Evolutionary conservation across 371 early-diverging fungal species (phyloP).

Genomic region (Basidiobolus heterosporus): DNA sequence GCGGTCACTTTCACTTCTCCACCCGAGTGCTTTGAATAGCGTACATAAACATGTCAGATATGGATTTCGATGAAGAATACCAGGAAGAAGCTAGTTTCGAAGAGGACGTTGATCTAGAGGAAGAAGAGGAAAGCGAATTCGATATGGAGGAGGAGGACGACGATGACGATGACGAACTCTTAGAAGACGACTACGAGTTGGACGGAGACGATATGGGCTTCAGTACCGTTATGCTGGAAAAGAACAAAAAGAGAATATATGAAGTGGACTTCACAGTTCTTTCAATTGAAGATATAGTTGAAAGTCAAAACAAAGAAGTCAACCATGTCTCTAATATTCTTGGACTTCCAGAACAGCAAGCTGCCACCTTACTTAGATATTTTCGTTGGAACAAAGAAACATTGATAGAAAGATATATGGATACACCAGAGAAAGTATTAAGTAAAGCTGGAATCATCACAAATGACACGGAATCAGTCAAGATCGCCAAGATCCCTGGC

Average conservation of each 20-base stretch:
- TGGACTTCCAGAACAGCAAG: constrained; percentile 39
- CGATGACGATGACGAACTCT: constrained; percentile 17
- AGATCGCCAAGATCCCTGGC: constrained; percentile 11
- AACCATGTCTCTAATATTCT: constrained; percentile 37
- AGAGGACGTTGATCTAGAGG: not conserved
- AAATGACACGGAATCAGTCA: constrained; percentile 8
- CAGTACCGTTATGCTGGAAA: constrained; percentile 14
- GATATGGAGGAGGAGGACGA: constrained; percentile 21
- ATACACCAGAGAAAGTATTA: constrained; percentile 46
- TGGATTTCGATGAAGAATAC: too few relatives aligned
- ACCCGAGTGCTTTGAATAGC: too few relatives aligned
- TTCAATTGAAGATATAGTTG: constrained; percentile 23
- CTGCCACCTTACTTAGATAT: constrained; percentile 51
- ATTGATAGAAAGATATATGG: constrained; percentile 77
- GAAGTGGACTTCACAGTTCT: constrained; percentile 51
- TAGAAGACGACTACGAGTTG: constrained; percentile 16
- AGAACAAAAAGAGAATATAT: constrained; percentile 28
- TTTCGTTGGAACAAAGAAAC: constrained; percentile 88
- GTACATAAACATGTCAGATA: too few relatives aligned
- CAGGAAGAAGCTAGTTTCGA: not conserved
- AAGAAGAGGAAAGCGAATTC: constrained; percentile 7
- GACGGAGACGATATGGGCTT: constrained; percentile 9
- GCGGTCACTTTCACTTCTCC: too few relatives aligned
- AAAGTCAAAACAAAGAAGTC: constrained; percentile 28
- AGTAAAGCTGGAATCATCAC: constrained; percentile 54